A percentile compares a stretch with the other conserved stretches of the same genome.
Conservation (phyloP, 129 eudicot species). For the Pittosporum tobira region DNA sequence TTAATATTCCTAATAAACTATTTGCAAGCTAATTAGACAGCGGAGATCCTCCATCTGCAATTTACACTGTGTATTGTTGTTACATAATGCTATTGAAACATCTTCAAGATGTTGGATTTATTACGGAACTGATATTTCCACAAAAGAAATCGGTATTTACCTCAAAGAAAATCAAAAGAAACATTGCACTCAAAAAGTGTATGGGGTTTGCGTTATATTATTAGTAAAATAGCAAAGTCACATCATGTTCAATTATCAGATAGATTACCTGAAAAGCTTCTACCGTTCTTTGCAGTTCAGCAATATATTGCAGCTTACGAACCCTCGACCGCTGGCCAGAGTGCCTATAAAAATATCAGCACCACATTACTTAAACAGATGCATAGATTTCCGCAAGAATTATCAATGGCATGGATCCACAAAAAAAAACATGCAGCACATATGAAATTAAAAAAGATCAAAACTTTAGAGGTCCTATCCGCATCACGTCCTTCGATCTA, state of each 20-base stretch:
- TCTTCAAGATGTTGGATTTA: no score
- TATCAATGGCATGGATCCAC: no score
- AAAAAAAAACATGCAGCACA: not conserved
- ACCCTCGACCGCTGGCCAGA: slow-evolving; percentile 75
- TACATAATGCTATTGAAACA: no score
- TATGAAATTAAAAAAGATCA: no score
- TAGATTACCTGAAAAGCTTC: slow-evolving; percentile 44
- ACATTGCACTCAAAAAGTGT: not conserved
- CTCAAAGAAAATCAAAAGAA: not conserved
- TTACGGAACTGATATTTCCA: no score
- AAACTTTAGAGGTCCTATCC: no score
- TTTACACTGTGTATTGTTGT: no score
- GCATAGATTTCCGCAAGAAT: not conserved
- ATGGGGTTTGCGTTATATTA: not conserved
- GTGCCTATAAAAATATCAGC: slow-evolving; percentile 39
- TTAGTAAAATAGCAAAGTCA: not conserved
- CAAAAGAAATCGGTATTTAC: no score
- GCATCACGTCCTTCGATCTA: no score
- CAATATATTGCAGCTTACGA: slow-evolving; percentile 68
- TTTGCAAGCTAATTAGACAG: no score
- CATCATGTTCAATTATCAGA: not conserved
- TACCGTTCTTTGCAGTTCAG: slow-evolving; percentile 79
- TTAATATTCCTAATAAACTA: no score
- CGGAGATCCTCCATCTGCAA: no score
- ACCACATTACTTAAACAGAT: slow-evolving; percentile 11